Evolutionary conservation across 192 early-diverging fungal genomes (phyloP).

Genomic region (Lobosporangium transversale): DNA sequence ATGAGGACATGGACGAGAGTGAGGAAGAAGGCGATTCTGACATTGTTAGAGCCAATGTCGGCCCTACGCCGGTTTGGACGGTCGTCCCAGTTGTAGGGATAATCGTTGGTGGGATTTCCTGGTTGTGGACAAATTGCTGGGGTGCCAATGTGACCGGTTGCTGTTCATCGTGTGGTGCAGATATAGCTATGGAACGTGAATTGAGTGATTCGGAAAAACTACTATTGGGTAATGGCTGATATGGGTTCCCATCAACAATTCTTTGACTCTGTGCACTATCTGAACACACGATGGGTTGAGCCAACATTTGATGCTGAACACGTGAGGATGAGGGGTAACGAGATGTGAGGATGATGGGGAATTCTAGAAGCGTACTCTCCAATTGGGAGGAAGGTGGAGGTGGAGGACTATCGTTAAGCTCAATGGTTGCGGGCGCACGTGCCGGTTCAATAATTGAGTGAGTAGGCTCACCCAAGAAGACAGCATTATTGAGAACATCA

Average conservation of each 20-base stretch:
- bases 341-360: conserved; percentile 49
- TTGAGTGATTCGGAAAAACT: conserved; percentile 8
- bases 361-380: conserved; percentile 39
- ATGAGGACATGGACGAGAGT: conserved; percentile 13
- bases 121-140: conserved; percentile 43
- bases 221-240: conserved; percentile 4
- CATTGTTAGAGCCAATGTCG: background rate
- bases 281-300: background rate
- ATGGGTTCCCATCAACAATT: background rate
- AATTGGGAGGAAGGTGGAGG: conserved; percentile 27
- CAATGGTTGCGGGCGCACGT: conserved; percentile 20
- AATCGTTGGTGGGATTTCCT: conserved; percentile 14
- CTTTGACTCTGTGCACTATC: background rate
- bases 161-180: background rate
- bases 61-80: background rate
- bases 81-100: conserved; percentile 45
- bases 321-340: conserved; percentile 15
- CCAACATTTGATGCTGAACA: background rate
- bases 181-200: background rate
- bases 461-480: conserved; percentile 40
- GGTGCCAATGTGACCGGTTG: background rate
- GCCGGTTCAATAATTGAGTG: conserved; percentile 47
- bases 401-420: conserved; percentile 46
- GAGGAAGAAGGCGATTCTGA: background rate
- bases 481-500: conserved; percentile 37